Base-by-base conservation (phyloP, 768 basidiomycete genomes). In the Mycena galopus region DNA sequence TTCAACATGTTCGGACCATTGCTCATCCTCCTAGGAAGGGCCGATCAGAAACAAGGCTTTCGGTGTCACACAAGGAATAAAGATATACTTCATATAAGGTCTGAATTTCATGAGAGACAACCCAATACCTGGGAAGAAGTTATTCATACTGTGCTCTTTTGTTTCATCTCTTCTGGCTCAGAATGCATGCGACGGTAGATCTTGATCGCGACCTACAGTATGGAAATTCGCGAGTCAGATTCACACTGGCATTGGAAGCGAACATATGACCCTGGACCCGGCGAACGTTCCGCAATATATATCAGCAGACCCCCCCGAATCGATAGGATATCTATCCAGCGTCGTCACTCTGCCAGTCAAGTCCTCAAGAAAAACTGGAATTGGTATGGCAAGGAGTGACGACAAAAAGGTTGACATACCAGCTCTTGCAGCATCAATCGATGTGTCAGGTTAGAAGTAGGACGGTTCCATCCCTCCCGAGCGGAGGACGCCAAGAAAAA, bases 101-200 rank as follows among this genome's bases (percentile, higher is more conserved):
- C n/a, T n/a, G n/a, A n/a, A n/a, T n/a, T n/a, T n/a, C n/a, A n/a
- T n/a, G n/a, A n/a, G n/a, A n/a, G n/a, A n/a, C n/a, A n/a, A n/a
- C n/a, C n/a, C n/a, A n/a, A n/a, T n/a, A n/a, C n/a, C n/a, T n/a
- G n/a, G n/a, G n/a, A n/a, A n/a, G n/a, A n/a, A n/a, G n/a, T n/a
- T n/a, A n/a, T n/a, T n/a, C n/a, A 37, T 39, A 57, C 10, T 30
- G 57, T 57, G 23, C 33, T 50, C 16, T 7, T 37, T 37, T 37
- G 35, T 37, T 70, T 55, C 10, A 70, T 11, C 2, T 60, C 44
- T 33, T 69, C 60, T 10, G 21, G 29, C 16, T 69, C 68, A 17
- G 47, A 42, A 57, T 63, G 68, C 68, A 69, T 70, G 29, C 61
- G 61, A 0, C 69, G 62, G 30, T 63, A 70, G 32, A 70, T 63